Evolutionary conservation across 2,329 filamentous ascomycete species (phyloP).

Genomic region (Botrytis deweyae): DNA sequence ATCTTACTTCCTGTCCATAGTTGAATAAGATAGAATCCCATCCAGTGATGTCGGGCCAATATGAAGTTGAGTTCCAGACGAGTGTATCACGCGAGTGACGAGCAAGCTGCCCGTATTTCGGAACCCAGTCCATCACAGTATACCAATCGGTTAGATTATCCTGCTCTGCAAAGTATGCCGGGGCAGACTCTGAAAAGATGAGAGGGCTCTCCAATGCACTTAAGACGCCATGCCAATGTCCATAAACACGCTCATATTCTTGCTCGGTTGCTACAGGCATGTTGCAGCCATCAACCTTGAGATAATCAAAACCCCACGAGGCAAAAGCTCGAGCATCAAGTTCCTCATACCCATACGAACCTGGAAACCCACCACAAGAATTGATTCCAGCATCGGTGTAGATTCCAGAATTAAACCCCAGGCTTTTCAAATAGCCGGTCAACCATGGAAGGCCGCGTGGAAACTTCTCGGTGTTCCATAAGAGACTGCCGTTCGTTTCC

Average conservation of each 20-base stretch:
- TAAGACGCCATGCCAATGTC: conserved; percentile 45
- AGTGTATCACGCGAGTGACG: conserved; percentile 39
- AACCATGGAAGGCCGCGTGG: conserved; percentile 57
- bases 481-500: conserved; percentile 44
- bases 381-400: conserved; percentile 53
- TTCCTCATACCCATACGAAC: conserved; percentile 55
- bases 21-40: conserved; percentile 52
- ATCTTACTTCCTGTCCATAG: conserved; percentile 42
- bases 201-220: conserved; percentile 33
- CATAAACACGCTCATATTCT: conserved; percentile 44
- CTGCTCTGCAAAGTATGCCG: conserved; percentile 51
- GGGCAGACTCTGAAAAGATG: conserved; percentile 43
- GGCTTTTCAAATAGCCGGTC: conserved; percentile 54
- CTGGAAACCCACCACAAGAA: conserved; percentile 57
- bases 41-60: conserved; percentile 35
- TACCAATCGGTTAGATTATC: conserved; percentile 44
- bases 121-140: conserved; percentile 48
- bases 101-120: conserved; percentile 41
- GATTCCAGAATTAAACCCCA: conserved; percentile 62
- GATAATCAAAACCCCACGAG: conserved; percentile 59
- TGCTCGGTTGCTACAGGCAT: conserved; percentile 39
- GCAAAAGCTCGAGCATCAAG: conserved; percentile 55
- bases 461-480: conserved; percentile 52
- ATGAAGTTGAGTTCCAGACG: conserved; percentile 34
- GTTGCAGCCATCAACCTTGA: conserved; percentile 60